These are phyloP conservation scores for Tulasnella calospora DNA, from an alignment of 768 basidiomycete genomes.

Conservation along the genomic window DNA sequence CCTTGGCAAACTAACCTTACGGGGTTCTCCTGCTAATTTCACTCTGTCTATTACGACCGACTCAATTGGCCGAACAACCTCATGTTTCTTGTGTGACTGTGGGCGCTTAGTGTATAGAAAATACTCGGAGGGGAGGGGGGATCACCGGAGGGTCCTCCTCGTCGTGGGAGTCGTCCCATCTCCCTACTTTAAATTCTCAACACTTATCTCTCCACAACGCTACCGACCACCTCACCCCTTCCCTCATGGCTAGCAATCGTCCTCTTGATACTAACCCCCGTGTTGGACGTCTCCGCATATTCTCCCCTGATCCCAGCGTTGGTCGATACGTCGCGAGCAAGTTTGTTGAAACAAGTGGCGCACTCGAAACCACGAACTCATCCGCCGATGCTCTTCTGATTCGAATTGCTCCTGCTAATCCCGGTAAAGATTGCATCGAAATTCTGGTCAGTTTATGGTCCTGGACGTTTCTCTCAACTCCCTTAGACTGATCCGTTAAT, in stretches of 20 bases:
- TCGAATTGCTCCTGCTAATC: neutral
- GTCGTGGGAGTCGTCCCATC: no score
- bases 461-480: neutral
- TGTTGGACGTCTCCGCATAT: neutral
- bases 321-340: neutral
- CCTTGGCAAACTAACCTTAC: no score
- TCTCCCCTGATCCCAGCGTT: neutral
- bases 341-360: neutral
- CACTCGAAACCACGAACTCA: neutral
- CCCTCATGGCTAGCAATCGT: neutral
- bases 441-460: neutral
- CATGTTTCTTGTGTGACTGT: no score
- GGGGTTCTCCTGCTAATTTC: no score
- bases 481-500: neutral
- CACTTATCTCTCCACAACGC: neutral
- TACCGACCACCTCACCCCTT: neutral
- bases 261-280: neutral
- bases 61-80: no score
- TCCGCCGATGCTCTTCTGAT: neutral
- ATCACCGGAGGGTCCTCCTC: no score
- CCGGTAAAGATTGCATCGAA: neutral
- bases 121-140: no score
- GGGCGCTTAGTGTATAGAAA: no score
- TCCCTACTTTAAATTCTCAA: no score
- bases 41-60: no score